phyloP scores from a whole-genome alignment of 805 yeast genomes.

The Starmerella apis region DNA sequence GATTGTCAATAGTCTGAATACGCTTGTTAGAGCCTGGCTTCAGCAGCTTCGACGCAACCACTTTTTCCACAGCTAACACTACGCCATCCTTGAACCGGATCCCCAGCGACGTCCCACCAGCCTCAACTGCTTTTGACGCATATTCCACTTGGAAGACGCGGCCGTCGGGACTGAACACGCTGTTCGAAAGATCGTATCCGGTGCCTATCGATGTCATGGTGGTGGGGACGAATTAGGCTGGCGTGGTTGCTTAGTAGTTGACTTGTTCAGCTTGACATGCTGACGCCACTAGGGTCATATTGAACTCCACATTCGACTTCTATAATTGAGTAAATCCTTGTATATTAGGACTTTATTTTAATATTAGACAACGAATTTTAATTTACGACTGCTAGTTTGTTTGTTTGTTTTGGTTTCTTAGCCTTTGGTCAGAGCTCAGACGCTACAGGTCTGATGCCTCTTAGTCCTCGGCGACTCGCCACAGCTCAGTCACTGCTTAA shows the following conservation, averaged over 20 bases:
- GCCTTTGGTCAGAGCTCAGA: too few species aligned
- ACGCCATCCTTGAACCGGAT: constrained; percentile 86
- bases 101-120: constrained; percentile 92
- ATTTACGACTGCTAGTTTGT: too few species aligned
- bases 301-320: too few species aligned
- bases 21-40: constrained; percentile 84
- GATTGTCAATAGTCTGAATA: constrained; percentile 87
- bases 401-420: too few species aligned
- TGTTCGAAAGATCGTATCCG: constrained; percentile 95
- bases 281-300: neutral
- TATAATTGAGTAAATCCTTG: too few species aligned
- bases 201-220: constrained; percentile 87
- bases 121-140: constrained; percentile 94
- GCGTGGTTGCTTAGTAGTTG: neutral
- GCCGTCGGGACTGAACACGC: constrained; percentile 73
- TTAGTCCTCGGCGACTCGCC: constrained; percentile 1
- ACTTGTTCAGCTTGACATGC: neutral
- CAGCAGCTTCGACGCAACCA: constrained; percentile 71
- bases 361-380: too few species aligned
- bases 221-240: neutral
- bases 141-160: constrained; percentile 86
- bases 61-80: constrained; percentile 95
- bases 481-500: neutral
- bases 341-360: too few species aligned
- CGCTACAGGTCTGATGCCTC: too few species aligned